Percentiles rank a stretch among this genome's conserved stretches.
These are phyloP conservation scores for Syzygium grande DNA, from an alignment of 345 rosid species.

Conservation along the genomic window DNA sequence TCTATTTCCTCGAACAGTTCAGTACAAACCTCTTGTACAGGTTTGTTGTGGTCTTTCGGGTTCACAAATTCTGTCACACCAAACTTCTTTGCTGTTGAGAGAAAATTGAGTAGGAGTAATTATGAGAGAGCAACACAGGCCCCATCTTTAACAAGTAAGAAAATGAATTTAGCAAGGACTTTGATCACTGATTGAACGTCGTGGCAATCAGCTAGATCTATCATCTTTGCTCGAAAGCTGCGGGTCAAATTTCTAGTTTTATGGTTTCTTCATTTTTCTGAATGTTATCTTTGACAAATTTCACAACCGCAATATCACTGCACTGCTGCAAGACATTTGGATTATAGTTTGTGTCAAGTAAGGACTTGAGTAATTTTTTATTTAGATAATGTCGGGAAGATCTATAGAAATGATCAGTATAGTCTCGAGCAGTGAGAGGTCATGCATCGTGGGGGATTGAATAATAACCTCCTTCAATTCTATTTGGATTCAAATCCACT, in stretches of 20 bases:
- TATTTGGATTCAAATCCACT: slow-evolving; percentile 20
- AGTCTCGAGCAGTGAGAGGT: background rate
- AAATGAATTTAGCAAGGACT: background rate
- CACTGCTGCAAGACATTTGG: background rate
- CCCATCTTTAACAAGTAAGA: background rate
- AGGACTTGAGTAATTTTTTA: background rate
- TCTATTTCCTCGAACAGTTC: background rate
- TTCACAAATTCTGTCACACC: slow-evolving; percentile 34
- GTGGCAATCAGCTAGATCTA: background rate
- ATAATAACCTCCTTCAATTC: slow-evolving; percentile 17
- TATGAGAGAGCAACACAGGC: background rate
- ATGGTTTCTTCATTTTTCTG: background rate
- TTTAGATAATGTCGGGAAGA: background rate
- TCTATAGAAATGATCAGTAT: background rate
- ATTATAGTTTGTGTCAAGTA: background rate
- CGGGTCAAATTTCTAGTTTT: background rate
- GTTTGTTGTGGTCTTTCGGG: slow-evolving; percentile 23
- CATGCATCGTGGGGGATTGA: background rate
- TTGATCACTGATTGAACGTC: background rate
- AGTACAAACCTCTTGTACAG: slow-evolving; percentile 25
- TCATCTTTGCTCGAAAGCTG: background rate
- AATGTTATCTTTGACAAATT: background rate
- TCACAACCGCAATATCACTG: background rate
- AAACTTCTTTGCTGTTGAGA: slow-evolving; percentile 26
- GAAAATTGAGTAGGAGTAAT: background rate